Conservation (phyloP, 2,329 filamentous ascomycete genomes). For the Arthrobotrys conoides region DNA sequence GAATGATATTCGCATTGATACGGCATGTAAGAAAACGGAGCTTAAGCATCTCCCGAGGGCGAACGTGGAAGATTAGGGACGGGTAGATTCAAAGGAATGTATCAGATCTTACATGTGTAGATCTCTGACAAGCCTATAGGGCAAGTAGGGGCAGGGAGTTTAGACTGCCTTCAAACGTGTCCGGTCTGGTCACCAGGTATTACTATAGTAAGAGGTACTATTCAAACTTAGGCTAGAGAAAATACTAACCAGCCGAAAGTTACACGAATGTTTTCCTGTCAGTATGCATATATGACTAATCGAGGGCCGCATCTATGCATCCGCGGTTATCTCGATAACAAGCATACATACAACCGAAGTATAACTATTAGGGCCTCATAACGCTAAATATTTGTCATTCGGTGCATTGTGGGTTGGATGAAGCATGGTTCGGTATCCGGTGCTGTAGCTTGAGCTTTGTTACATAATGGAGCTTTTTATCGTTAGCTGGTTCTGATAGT, state of each 20-base stretch:
- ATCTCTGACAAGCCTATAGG: not conserved
- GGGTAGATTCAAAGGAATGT: conserved; percentile 6
- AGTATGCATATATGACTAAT: conserved; percentile 29
- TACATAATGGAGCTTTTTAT: not conserved
- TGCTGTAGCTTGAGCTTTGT: not conserved
- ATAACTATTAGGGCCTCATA: not conserved
- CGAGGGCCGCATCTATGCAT: not conserved
- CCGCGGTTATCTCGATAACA: conserved; percentile 21
- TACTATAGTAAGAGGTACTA: too few relatives aligned
- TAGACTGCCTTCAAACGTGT: not conserved
- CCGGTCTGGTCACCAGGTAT: too few relatives aligned
- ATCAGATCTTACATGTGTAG: not conserved
- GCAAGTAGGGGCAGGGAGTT: not conserved
- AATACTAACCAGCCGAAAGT: not conserved
- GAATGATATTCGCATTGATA: not conserved
- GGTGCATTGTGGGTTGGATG: not conserved
- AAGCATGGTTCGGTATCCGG: not conserved
- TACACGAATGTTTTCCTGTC: conserved; percentile 16
- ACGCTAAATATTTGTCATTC: conserved; percentile 24
- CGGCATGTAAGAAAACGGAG: conserved; percentile 9
- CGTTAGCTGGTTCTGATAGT: not conserved
- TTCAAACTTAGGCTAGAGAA: not conserved
- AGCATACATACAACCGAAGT: not conserved
- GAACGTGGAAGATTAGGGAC: not conserved
- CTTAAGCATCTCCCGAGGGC: conserved; percentile 20